Base-by-base conservation (phyloP, 2,329 filamentous ascomycete genomes). In the Fusarium equiseti region DNA sequence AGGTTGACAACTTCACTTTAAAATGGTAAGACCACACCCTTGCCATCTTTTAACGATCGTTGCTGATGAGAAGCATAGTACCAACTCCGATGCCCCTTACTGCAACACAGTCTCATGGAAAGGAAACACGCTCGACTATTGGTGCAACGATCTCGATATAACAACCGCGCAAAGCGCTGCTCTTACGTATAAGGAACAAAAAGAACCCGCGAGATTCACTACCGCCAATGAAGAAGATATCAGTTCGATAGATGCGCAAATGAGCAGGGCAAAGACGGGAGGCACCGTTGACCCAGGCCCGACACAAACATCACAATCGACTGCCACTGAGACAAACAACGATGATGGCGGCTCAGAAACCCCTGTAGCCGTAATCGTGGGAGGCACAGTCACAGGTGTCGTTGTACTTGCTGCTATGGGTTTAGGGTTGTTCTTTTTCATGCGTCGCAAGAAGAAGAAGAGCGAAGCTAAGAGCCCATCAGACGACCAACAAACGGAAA, bases 71-170 rank as follows among this genome's bases (percentile, higher is more conserved):
- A 43, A 6, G 8, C 11, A 60, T n/a, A 68, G 66, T 18, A 68
- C 59, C 24, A 13, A 40, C 9, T 24, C 49, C 4, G 24, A 26
- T 15, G 42, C 18, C 16, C 64, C 64, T 2, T 68, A 48, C 26
- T 68, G 66, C n/a, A 59, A 68, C 27, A 68, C 65, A 27, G 45
- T 51, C 8, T 54, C 53, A 22, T 68, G 49, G 40, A 26, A 42
- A 12, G 59, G 59, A 42, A 59, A 42, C 26, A 68, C 59, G 5
- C 10, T 51, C 6, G 59, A 65, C 16, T 60, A 68, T 31, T 64
- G 65, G 59, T 68, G 66, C 24, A 65, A 65, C 13, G 59, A 68
- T 6, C 16, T 68, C 6, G 59, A 68, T 5, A 65, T 68, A 8
- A 46, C 53, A 4, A 68, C 65, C 2, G 40, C 32, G 6, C 66